Evolutionary conservation across 1,139 yeast genomes (phyloP), one percentile per base, ranked within the genome.

Genomic region (Pichia sp.): DNA sequence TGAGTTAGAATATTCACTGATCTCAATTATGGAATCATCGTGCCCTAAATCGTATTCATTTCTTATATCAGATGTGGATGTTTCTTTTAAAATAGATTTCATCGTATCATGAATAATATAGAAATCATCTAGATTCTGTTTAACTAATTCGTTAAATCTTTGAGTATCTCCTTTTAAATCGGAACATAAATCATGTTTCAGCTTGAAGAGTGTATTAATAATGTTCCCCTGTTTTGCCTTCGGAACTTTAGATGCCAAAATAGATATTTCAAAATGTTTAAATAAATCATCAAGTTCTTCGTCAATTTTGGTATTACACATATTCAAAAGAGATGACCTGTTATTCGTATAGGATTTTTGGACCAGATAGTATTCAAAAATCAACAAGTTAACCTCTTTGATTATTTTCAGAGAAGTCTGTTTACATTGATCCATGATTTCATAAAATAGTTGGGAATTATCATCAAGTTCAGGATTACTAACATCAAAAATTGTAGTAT

Each of bases 111-210:
- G 57, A 16, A 59, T 55, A 12, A 55, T 37, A 29, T 53, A 47
- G 39, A 60, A 60, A 28, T 59, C 61, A 16, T 57, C 51, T 11
- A 60, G 33, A 35, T 58, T 59, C 30, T 58, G 55, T 12, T 42
- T 49, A 30, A 59, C 57, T 6, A 53, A 35, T 4, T 33, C n/a
- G 43, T 54, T 56, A 34, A 55, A 55, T 32, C 52, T 54, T 3
- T 44, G 32, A 6, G 57, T 52, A n/a, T 55, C 55, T 22, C 45
- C 37, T 37, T 46, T 49, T 41, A 60, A 47, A 26, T 60, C 63
- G 1, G 48, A 29, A 12, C 46, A 41, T 16, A 60, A 38, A 12
- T 49, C 54, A 4, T 46, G 46, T 40, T 51, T 51, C 16, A 57
- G 52, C 25, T 42, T 49, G 6, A 31, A 30, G 0, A 59, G 26